Evolutionary conservation across 345 rosid species (phyloP).

Genomic region (Populus simonii): DNA sequence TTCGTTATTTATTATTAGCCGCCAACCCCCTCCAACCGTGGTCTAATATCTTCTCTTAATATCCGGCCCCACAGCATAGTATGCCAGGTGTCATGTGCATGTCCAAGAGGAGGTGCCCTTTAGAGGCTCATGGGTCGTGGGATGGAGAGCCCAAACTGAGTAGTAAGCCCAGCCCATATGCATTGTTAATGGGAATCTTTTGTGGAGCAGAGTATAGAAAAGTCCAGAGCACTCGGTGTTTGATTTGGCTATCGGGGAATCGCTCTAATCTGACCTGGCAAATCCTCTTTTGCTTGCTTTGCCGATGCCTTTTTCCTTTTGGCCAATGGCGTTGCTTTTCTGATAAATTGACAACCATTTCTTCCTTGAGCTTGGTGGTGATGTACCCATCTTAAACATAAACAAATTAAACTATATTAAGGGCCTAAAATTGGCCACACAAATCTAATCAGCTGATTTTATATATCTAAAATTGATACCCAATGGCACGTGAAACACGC

Average conservation of each 20-base stretch:
- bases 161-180: neutral
- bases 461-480: too few relatives aligned
- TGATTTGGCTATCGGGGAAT: slow-evolving; percentile 18
- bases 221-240: slow-evolving; percentile 17
- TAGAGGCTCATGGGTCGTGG: neutral
- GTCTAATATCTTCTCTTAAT: too few relatives aligned
- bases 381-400: neutral
- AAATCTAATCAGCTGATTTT: neutral
- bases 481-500: too few relatives aligned
- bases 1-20: too few relatives aligned
- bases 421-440: neutral
- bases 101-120: too few relatives aligned
- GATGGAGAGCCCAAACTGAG: neutral
- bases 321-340: neutral
- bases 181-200: slow-evolving; percentile 25
- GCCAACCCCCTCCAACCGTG: too few relatives aligned
- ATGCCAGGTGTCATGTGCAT: neutral
- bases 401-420: neutral
- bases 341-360: slow-evolving; percentile 10
- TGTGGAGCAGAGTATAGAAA: slow-evolving; percentile 31
- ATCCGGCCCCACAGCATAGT: neutral
- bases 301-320: neutral
- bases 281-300: slow-evolving; percentile 12
- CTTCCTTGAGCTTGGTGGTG: neutral
- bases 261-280: slow-evolving; percentile 22